Conservation (phyloP, 1,284 basidiomycete genomes). For the Porphyrellus sp. region DNA sequence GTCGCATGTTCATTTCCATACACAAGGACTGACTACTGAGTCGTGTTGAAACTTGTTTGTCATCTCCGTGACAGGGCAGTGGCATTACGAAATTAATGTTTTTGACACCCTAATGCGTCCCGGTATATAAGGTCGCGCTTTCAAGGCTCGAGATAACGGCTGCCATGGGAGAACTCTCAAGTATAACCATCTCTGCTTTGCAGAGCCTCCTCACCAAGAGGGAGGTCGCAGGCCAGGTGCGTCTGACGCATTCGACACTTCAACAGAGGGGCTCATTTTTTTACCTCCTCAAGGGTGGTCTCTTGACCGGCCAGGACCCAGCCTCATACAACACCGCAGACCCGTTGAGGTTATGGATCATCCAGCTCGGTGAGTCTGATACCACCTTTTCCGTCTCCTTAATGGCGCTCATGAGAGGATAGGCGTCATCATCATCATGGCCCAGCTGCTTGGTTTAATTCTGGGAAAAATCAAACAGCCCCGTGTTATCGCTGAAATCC, state of each 20-base stretch:
- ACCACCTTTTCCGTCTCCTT: background rate
- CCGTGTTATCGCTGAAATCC: conserved; percentile 82
- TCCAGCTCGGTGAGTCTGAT: conserved; percentile 69
- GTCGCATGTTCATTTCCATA: no score
- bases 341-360: conserved; percentile 86
- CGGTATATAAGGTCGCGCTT: no score
- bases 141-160: background rate
- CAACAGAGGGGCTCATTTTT: background rate
- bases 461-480: conserved; percentile 80
- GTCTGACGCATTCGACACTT: conserved; percentile 1
- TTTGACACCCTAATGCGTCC: background rate
- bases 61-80: no score
- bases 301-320: conserved; percentile 72
- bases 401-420: background rate
- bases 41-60: no score
- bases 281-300: conserved; percentile 51
- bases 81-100: background rate
- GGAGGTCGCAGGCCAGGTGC: conserved; percentile 42
- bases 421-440: conserved; percentile 62
- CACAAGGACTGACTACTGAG: no score
- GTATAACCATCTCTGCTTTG: conserved; percentile 37
- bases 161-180: conserved; percentile 41
- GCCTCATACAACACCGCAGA: conserved; percentile 59
- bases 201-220: conserved; percentile 30
- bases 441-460: conserved; percentile 69